phyloP scores from a whole-genome alignment of 768 basidiomycete species.

The Lactifluus volemus region DNA sequence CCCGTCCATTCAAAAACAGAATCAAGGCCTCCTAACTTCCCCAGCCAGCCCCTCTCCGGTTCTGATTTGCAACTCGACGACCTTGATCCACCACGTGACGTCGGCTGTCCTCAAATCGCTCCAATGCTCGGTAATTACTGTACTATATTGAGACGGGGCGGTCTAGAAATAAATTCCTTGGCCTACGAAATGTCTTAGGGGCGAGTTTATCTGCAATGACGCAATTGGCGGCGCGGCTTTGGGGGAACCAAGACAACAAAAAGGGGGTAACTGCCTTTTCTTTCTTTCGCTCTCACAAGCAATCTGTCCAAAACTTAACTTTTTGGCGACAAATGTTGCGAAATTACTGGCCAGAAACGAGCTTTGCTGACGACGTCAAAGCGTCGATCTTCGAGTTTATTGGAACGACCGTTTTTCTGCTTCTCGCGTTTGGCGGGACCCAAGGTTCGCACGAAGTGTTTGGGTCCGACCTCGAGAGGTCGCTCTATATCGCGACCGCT shows the following conservation, averaged over 20 bases:
- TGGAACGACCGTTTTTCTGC: constrained; percentile 53
- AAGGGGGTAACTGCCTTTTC: not conserved
- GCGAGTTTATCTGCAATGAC: not conserved
- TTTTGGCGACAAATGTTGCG: not conserved
- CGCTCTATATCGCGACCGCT: constrained; percentile 48
- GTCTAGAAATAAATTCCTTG: not conserved
- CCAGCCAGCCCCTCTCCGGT: not conserved
- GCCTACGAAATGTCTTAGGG: not conserved
- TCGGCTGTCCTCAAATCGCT: not conserved
- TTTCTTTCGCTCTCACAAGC: not conserved
- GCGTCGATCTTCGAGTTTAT: constrained; percentile 51
- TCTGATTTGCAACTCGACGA: not conserved
- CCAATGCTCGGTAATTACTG: not conserved
- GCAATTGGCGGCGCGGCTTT: not conserved
- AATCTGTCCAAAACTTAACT: no score
- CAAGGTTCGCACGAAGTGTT: constrained; percentile 42
- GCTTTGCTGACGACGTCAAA: constrained; percentile 29
- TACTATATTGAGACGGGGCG: not conserved
- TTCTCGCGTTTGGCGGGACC: constrained; percentile 56
- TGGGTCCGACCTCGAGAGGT: constrained; percentile 29
- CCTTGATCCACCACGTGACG: not conserved
- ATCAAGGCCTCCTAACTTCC: not conserved
- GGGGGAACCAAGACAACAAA: not conserved
- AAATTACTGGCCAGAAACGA: constrained; percentile 25
- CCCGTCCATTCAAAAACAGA: not conserved